These are phyloP conservation scores for Astraeus odoratus DNA, from an alignment of 768 basidiomycete genomes.

Conservation along the genomic window DNA sequence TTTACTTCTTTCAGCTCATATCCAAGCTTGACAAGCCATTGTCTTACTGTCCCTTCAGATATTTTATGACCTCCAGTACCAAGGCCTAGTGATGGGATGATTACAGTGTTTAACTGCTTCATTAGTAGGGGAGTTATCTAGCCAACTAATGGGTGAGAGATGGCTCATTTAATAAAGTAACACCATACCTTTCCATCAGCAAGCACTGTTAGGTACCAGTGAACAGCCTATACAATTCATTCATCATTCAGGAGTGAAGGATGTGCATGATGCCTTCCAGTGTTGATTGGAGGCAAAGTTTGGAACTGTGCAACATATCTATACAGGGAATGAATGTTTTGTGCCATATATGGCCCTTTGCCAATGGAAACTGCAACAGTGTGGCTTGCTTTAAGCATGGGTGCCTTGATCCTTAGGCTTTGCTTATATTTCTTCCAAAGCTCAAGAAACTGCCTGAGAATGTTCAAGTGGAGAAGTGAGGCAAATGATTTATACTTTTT, in stretches of 20 bases:
- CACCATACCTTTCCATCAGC: background rate
- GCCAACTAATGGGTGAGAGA: background rate
- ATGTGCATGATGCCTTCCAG: conserved; percentile 2
- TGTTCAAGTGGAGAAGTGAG: conserved; percentile 1
- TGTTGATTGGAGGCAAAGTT: background rate
- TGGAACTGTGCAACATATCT: background rate
- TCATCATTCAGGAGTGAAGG: conserved; percentile 4
- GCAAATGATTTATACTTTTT: conserved; percentile 7
- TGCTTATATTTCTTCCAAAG: conserved; percentile 1
- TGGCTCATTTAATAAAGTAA: too few relatives aligned
- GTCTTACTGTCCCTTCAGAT: conserved; percentile 19
- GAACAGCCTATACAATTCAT: background rate
- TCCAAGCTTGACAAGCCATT: conserved; percentile 29
- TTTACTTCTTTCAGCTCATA: conserved; percentile 17
- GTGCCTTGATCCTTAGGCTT: conserved; percentile 2
- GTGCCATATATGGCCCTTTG: conserved; percentile 1
- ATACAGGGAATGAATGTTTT: conserved; percentile 1
- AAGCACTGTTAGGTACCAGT: background rate
- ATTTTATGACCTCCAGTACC: conserved; percentile 7
- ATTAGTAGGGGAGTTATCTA: background rate
- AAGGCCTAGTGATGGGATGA: conserved; percentile 5
- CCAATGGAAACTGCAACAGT: conserved; percentile 1
- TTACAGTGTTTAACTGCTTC: conserved; percentile 3
- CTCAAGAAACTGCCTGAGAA: conserved; percentile 2
- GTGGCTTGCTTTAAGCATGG: background rate